A percentile compares a stretch with the other conserved stretches of the same genome.
Conservation (phyloP, 129 eudicot genomes). For the sunflower (Helianthus annuus) region HanXRQr2.0-SUNRISE NC_035444.2:69357389-69357888, state of each 20-base stretch:
- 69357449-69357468: neutral
- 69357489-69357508: conserved; percentile 3
- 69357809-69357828: too few species aligned
- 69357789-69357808: too few species aligned
- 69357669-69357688: neutral
- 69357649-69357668: neutral
- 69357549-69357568: neutral
- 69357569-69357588: neutral
- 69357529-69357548: neutral
- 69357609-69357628: neutral
- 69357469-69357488: neutral
- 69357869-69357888: too few species aligned
- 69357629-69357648: neutral
- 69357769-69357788: neutral
- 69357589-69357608: neutral
- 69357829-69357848: too few species aligned
- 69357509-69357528: conserved; percentile 1
- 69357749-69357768: neutral
- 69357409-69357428: neutral
- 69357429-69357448: neutral
- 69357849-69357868: too few species aligned
- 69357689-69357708: neutral
- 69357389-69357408: too few species aligned
- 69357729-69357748: neutral
- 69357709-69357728: neutral